A percentile compares a stretch with the other conserved stretches of the same genome.
These are phyloP conservation scores for Hansenula sp. DNA, from an alignment of 1,139 yeast species.

Conservation along the genomic window DNA sequence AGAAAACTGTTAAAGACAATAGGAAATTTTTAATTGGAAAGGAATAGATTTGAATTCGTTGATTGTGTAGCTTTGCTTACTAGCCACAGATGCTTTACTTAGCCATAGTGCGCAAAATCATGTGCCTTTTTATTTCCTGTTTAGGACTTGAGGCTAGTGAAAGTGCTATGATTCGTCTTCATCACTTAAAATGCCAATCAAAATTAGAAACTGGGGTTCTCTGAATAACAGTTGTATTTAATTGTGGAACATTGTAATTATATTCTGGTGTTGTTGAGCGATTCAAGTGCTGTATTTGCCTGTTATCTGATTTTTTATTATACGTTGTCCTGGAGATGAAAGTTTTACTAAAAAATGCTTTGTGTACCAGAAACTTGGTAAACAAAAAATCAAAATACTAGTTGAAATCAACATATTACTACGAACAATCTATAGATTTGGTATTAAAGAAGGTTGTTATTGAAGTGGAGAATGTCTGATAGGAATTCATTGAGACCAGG, in stretches of 20 bases:
- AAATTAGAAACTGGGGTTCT: not conserved
- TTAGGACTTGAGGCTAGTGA: not conserved
- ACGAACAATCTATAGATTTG: too few species aligned
- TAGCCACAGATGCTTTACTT: not conserved
- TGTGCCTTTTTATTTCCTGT: constrained; percentile 1
- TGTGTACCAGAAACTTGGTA: not conserved
- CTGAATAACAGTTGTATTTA: not conserved
- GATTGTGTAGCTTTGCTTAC: not conserved
- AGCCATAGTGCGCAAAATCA: constrained; percentile 9
- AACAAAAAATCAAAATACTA: not conserved
- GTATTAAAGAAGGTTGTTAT: not conserved
- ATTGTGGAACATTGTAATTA: not conserved
- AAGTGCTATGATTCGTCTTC: not conserved
- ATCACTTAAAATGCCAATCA: not conserved
- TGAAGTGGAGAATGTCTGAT: not conserved
- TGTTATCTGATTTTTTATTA: too few species aligned
- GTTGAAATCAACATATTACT: not conserved
- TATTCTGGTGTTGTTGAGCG: not conserved
- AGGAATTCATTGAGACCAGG: too few species aligned
- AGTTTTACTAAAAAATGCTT: not conserved
- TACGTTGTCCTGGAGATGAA: constrained; percentile 1
- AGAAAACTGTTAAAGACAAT: not conserved
- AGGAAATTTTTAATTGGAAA: not conserved
- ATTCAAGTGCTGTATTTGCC: too few species aligned
- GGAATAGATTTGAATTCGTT: not conserved